Base-by-base conservation (phyloP, 78 protist genomes). In the Isochrysis galbana region DNA sequence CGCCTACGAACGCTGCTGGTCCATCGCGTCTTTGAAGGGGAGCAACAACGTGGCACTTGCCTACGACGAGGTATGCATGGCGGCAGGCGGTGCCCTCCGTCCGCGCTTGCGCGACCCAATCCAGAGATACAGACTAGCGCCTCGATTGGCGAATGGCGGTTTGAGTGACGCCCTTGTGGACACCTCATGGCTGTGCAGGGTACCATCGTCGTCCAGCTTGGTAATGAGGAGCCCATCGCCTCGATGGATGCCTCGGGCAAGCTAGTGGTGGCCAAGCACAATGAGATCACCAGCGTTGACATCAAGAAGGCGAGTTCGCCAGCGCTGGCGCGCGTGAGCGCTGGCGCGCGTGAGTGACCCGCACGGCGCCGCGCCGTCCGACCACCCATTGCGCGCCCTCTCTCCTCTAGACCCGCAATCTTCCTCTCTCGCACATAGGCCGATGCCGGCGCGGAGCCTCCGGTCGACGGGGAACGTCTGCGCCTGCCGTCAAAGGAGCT, bases 1-100 rank as follows among this genome's bases (percentile, higher is more conserved):
- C 91, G 98, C 98, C 36, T 90, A 98, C 92, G 99, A 97, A 91
- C 96, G 99, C 42, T 97, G 96, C 23, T 99, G 99, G 99, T 22
- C 98, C 14, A 84, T 98, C 82, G 93, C 92, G 1, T 55, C 69
- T 70, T 54, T 69, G 25, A 93, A 94, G 55, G 98, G 98, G 82
- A 80, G 90, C 7, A 91, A 93, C 95, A 54, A 88, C n/a, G 93
- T 98, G 34, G 98, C 98, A 7, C 36, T 97, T 29, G 99, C 99
- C 23, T 98, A 93, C 86, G 99, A 98, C 90, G 97, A 96, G 14
- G 91, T n/a, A n/a, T n/a, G n/a, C n/a, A n/a, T n/a, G n/a, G n/a
- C n/a, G n/a, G n/a, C n/a, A n/a, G n/a, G n/a, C n/a, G n/a, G n/a
- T n/a, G n/a, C n/a, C n/a, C n/a, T n/a, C n/a, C n/a, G n/a, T n/a